Evolutionary conservation across 306 rosid species (phyloP), one percentile per base, ranked within the genome.

Genomic region (Cicer bijugum): DNA sequence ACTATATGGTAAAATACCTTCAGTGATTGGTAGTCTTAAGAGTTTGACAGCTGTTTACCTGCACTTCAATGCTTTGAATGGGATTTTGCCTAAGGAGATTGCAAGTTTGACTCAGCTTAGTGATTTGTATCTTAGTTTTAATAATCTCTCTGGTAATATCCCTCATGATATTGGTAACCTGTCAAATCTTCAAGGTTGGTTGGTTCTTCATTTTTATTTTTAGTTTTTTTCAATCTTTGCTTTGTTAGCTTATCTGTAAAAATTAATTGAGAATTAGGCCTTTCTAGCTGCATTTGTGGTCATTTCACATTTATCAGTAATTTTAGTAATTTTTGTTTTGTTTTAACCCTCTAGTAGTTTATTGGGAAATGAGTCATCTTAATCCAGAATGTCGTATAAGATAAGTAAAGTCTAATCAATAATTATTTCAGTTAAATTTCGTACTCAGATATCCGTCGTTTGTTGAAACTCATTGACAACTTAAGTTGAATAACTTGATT

Each of bases 51-150:
- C 91, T 69, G 83, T 94, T 72, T 94, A 86, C 67, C 65, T 94
- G 74, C 98, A 94, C 71, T 94, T 86, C 75, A 94, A 94, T 78
- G 80, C 73, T 67, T 77, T 94, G 64, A 80, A 71, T 33, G 98
- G 98, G 4, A 82, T 60, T 46, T 89, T 94, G 9, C 98, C 98
- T 1, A 86, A 43, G 55, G 94, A 91, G 75, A 83, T 94, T 79
- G 62, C 87, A 0, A 76, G 62, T 42, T 85, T 91, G 47, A 85
- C 85, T 60, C 71, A 79, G 71, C 89, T 94, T 3, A 78, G 16
- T 65, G 96, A 94, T 74, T 86, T 94, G 61, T 94, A 94, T 82
- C 97, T 94, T 28, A 83, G 91, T 45, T 89, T 89, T 12, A 94
- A 94, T 78, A 72, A 17, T 77, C 84, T 94, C 76, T 83, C 88